phyloP scores from a whole-genome alignment of 768 basidiomycete species.

The Lentinula sp. region DNA sequence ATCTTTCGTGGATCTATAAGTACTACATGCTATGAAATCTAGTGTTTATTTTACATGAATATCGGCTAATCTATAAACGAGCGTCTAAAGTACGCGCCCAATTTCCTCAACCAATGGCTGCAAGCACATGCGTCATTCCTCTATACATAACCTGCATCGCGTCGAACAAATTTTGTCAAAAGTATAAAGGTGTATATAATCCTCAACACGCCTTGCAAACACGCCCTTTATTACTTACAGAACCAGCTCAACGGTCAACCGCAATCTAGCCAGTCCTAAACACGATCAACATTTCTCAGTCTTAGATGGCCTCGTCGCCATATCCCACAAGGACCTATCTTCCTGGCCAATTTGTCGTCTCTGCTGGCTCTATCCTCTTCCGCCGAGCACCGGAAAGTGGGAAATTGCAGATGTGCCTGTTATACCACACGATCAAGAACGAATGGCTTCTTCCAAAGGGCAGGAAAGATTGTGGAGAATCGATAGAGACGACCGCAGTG shows the following conservation, averaged over 20 bases:
- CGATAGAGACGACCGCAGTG: slow-evolving; percentile 42
- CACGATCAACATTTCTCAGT: not conserved
- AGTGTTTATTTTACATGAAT: not conserved
- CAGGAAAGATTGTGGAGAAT: slow-evolving; percentile 53
- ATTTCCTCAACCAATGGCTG: not conserved
- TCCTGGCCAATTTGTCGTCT: slow-evolving; percentile 30
- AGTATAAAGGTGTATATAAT: not conserved
- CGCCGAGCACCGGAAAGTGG: slow-evolving; percentile 13
- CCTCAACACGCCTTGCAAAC: not conserved
- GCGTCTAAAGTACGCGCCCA: not conserved
- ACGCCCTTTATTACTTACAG: not conserved
- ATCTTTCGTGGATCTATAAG: not conserved
- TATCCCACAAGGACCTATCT: slow-evolving; percentile 13
- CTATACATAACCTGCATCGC: not conserved
- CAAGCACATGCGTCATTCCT: not conserved
- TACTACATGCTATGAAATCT: not conserved
- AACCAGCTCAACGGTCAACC: not conserved
- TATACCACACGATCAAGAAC: slow-evolving; percentile 22
- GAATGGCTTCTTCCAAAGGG: slow-evolving; percentile 53
- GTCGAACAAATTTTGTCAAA: not conserved
- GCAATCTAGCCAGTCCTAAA: too few relatives aligned
- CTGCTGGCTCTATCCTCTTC: slow-evolving; percentile 37
- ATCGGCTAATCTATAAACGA: not conserved
- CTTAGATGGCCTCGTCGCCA: slow-evolving; percentile 1
- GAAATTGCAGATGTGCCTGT: slow-evolving; percentile 31